These are phyloP conservation scores for Tulasnella sp. DNA, from an alignment of 768 basidiomycete genomes.

Conservation along the genomic window DNA sequence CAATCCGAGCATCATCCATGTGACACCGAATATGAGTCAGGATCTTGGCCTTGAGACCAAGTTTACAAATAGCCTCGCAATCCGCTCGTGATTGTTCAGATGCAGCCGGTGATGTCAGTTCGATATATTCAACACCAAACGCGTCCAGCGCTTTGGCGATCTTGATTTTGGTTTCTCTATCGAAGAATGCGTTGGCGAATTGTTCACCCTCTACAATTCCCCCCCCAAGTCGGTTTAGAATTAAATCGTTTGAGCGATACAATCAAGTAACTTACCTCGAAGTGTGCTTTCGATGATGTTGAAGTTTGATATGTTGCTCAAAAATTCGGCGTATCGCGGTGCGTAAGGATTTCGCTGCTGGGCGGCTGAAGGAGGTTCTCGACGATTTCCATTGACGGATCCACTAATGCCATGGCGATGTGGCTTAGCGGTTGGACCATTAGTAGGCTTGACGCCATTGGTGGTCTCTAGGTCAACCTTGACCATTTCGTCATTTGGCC, in stretches of 20 bases:
- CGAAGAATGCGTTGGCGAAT: slow-evolving; percentile 99
- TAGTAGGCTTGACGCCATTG: slow-evolving; percentile 16
- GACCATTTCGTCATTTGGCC: slow-evolving; percentile 13
- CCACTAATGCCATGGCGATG: too few species aligned
- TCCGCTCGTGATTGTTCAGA: slow-evolving; percentile 89
- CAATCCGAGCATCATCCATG: slow-evolving; percentile 98
- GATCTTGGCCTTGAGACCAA: slow-evolving; percentile 91
- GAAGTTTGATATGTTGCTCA: slow-evolving; percentile 86
- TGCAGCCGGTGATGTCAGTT: slow-evolving; percentile 94
- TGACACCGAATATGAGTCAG: slow-evolving; percentile 98
- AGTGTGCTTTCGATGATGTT: slow-evolving; percentile 96
- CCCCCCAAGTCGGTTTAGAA: neutral
- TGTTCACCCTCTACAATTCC: slow-evolving; percentile 76
- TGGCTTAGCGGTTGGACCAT: too few species aligned
- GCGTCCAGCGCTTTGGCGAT: slow-evolving; percentile 97
- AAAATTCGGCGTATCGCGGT: slow-evolving; percentile 80
- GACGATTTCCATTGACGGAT: slow-evolving; percentile 3
- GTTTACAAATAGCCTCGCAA: slow-evolving; percentile 98
- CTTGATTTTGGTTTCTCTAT: slow-evolving; percentile 98
- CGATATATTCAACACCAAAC: slow-evolving; percentile 99
- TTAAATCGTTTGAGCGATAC: neutral
- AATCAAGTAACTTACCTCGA: slow-evolving; percentile 45
- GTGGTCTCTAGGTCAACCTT: slow-evolving; percentile 16
- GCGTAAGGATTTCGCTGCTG: slow-evolving; percentile 57
- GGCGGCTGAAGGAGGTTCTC: neutral